Percentiles rank a stretch among this genome's conserved stretches.
phyloP scores from a whole-genome alignment of 2,329 filamentous ascomycete species.

The Colletotrichum sidae region DNA sequence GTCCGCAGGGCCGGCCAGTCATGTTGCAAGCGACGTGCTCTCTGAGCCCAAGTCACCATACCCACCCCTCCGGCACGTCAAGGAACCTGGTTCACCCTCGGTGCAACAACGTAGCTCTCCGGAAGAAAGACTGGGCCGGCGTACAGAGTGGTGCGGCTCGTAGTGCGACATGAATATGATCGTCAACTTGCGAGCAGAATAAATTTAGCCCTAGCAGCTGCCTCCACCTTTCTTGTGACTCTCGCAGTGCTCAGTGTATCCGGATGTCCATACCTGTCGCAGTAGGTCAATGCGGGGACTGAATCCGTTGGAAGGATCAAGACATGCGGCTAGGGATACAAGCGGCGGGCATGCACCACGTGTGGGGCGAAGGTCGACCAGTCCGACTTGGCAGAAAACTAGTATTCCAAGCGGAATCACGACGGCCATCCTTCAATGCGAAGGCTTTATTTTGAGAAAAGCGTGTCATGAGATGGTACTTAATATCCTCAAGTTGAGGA shows the following conservation, averaged over 20 bases:
- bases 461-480: slow-evolving; percentile 29
- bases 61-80: slow-evolving; percentile 9
- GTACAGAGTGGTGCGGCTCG: slow-evolving; percentile 1
- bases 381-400: too few relatives aligned
- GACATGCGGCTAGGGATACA: too few relatives aligned
- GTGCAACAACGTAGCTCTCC: slow-evolving; percentile 14
- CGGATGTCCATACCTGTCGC: too few relatives aligned
- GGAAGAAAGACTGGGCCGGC: slow-evolving; percentile 9
- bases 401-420: neutral
- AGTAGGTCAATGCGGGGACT: too few relatives aligned
- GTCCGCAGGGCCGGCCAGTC: neutral
- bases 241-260: too few relatives aligned
- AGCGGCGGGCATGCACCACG: too few relatives aligned
- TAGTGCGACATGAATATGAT: slow-evolving; percentile 11
- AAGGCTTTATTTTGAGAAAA: neutral
- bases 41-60: neutral
- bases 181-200: slow-evolving; percentile 14
- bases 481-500: slow-evolving; percentile 35
- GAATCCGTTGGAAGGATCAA: too few relatives aligned
- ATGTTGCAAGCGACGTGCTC: too few relatives aligned
- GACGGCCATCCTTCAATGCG: too few relatives aligned
- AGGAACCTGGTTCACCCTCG: slow-evolving; percentile 4
- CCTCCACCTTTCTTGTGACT: neutral
- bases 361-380: too few relatives aligned
- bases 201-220: slow-evolving; percentile 9